Evolutionary conservation across 2,329 filamentous ascomycete species (phyloP).

Genomic region (Dactylella cylindrospora): DNA sequence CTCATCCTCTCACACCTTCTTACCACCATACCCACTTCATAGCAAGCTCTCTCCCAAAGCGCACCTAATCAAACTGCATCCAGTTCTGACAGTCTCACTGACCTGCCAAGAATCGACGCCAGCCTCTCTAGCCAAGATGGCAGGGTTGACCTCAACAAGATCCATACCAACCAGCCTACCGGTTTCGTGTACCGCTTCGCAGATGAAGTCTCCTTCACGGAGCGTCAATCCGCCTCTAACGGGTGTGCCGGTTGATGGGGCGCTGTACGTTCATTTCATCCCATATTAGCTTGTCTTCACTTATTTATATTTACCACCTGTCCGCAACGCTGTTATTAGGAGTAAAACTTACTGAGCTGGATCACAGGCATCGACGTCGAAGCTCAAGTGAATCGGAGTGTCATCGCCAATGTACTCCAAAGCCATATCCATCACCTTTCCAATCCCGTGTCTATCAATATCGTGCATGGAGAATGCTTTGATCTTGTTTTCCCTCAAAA

Average conservation of each 20-base stretch:
- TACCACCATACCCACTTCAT: no score
- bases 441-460: conserved; percentile 92
- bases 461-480: conserved; percentile 99
- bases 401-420: conserved; percentile 90
- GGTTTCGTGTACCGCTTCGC: conserved; percentile 79
- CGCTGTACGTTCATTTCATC: conserved; percentile 56
- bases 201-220: conserved; percentile 95
- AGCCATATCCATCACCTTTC: conserved; percentile 97
- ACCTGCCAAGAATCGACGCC: conserved; percentile 60
- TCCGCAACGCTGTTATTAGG: neutral
- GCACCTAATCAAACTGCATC: conserved; percentile 86
- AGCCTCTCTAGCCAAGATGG: conserved; percentile 51
- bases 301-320: neutral
- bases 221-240: conserved; percentile 91
- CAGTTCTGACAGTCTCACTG: conserved; percentile 79
- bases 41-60: conserved; percentile 88
- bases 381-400: conserved; percentile 94
- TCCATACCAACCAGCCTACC: conserved; percentile 78
- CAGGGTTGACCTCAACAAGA: conserved; percentile 57
- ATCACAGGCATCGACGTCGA: conserved; percentile 94
- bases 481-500: conserved; percentile 83
- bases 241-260: conserved; percentile 90
- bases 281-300: neutral
- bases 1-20: no score
- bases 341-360: conserved; percentile 64